Evolutionary conservation across 2,329 filamentous ascomycete species (phyloP), one percentile per base, ranked within the genome.

Genomic region (Fusarium armeniacum): DNA sequence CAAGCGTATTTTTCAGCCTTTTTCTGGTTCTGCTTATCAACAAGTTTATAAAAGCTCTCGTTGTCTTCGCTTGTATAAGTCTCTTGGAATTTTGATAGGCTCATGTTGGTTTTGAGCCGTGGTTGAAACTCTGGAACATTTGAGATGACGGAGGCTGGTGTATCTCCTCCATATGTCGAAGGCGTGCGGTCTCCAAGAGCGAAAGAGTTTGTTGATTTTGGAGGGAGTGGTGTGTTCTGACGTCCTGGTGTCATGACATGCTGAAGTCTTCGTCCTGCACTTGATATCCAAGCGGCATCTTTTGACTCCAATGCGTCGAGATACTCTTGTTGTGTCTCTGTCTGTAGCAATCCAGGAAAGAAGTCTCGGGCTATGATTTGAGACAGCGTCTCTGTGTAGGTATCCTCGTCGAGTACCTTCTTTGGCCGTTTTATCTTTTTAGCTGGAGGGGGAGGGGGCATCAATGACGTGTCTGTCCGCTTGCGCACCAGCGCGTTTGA

Each of bases 31-130:
- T 98, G 93, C 75, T 90, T 92, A 81, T 99, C 96, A 30, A 98
- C 83, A 2, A 99, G 85, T 73, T 91, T 91, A 80, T 97, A 97
- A 82, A 99, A 98, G 73, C 93, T 97, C 77, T 98, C 96, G 76
- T 98, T 98, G 78, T 99, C 96, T 79, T 99, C 96, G 76, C 93
- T 97, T 2, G 95, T 99, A 81, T 98, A 98, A 72, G 93, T 95
- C 5, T 92, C 87, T 77, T 99, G 96, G 75, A 98, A 99, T 2
- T 90, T 88, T 55, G 90, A 89, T 2, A 99, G 85, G 63, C 91
- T 94, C 84, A 98, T 89, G 72, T 90, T 91, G 43, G 90, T 89
- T 77, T 97, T 90, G 20, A 93, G 83, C 33, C 85, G 80, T 61
- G 82, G 82, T 56, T 81, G 83, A 52, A 81, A 78, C 20, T 78